Evolutionary conservation across 2,329 filamentous ascomycete species (phyloP).

Genomic region (Incumbomyces lentus): DNA sequence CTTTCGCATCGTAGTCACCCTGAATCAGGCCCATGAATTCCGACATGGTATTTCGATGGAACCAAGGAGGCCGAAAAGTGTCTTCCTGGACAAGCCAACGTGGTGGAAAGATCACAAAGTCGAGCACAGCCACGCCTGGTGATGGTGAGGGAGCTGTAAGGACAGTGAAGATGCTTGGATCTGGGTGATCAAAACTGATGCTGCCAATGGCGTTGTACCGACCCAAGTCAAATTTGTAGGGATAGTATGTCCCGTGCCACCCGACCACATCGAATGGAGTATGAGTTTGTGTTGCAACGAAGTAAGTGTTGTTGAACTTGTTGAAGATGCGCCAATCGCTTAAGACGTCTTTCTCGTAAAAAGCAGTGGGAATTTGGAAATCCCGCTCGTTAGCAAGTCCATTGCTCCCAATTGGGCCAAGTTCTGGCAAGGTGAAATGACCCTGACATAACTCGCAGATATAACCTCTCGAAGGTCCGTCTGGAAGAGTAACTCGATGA

Average conservation of each 20-base stretch:
- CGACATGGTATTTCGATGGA: constrained; percentile 32
- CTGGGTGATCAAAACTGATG: constrained; percentile 31
- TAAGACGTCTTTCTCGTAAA: constrained; percentile 41
- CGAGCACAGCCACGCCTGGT: constrained; percentile 24
- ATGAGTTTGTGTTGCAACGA: constrained; percentile 51
- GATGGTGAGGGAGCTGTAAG: constrained; percentile 29
- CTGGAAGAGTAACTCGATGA: constrained; percentile 46
- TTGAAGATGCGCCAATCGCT: constrained; percentile 42
- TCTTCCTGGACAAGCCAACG: constrained; percentile 31
- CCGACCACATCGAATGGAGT: constrained; percentile 62
- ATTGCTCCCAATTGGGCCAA: constrained; percentile 57
- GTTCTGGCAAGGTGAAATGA: constrained; percentile 55
- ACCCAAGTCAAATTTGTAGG: constrained; percentile 33
- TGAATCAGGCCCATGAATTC: constrained; percentile 21
- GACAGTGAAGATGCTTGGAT: constrained; percentile 33
- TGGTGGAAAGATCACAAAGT: constrained; percentile 32
- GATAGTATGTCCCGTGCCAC: constrained; percentile 58
- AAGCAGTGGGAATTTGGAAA: constrained; percentile 52
- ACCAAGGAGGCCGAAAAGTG: constrained; percentile 33
- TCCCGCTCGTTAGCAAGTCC: constrained; percentile 56
- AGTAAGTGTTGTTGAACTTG: constrained; percentile 54
- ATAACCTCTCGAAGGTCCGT: constrained; percentile 54
- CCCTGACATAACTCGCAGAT: constrained; percentile 57
- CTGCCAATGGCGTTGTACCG: constrained; percentile 32
- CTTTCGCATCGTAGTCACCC: constrained; percentile 6